These are phyloP conservation scores for Eucalyptus brandiana DNA, from an alignment of 345 rosid genomes.

Conservation along the genomic window DNA sequence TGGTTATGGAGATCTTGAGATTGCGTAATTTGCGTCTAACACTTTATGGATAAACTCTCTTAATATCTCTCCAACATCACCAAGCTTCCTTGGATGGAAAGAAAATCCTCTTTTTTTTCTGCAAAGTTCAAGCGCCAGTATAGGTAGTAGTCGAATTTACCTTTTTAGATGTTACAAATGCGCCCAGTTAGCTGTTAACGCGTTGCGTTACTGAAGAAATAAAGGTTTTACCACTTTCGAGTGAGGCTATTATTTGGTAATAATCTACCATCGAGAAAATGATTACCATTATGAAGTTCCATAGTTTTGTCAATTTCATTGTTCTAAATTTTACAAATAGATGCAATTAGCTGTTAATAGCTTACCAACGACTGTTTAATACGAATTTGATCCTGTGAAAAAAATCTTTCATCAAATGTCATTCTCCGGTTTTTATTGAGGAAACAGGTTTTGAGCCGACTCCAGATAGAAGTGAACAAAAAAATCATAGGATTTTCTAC, in stretches of 20 bases:
- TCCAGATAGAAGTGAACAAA: too few species aligned
- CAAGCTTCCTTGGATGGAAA: neutral
- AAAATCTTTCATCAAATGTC: too few species aligned
- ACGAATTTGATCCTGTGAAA: fast-evolving
- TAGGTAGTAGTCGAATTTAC: too few species aligned
- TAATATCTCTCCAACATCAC: neutral
- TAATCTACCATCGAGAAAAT: neutral
- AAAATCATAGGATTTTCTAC: too few species aligned
- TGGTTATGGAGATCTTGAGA: too few species aligned
- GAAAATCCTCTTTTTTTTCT: neutral
- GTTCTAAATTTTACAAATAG: neutral
- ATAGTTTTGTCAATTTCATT: neutral
- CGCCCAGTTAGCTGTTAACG: neutral
- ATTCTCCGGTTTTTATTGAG: too few species aligned
- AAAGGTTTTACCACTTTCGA: neutral
- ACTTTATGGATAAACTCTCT: neutral
- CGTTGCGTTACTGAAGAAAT: neutral
- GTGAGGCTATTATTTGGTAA: neutral
- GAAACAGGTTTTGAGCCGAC: too few species aligned
- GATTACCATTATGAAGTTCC: neutral
- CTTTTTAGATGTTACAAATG: neutral
- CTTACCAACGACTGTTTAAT: too few species aligned
- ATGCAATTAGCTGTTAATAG: too few species aligned
- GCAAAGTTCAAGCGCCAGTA: neutral
- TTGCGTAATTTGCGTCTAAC: too few species aligned